These are phyloP conservation scores for Poa pratensis DNA, from an alignment of 176 grass and related monocot genomes.

Conservation along the genomic window DNA sequence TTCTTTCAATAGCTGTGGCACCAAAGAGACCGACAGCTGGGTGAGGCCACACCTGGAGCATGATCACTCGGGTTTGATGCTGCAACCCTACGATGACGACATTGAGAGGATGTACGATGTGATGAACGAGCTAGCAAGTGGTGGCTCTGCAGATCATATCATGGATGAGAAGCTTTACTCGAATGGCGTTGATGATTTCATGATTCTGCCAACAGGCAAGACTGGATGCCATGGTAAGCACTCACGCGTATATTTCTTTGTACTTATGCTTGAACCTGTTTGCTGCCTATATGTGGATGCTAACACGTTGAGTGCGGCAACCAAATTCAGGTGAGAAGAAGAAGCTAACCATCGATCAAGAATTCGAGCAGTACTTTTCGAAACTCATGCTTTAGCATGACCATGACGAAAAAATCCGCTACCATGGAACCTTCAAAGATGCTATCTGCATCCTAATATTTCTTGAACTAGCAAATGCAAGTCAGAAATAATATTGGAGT, in stretches of 20 bases:
- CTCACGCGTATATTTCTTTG: neutral
- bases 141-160: constrained; percentile 29
- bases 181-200: constrained; percentile 52
- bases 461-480: constrained; percentile 15
- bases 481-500: neutral
- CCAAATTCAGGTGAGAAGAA: constrained; percentile 44
- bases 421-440: neutral
- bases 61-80: constrained; percentile 38
- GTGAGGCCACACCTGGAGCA: constrained; percentile 23
- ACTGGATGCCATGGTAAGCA: constrained; percentile 50
- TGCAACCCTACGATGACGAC: constrained; percentile 29
- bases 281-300: constrained; percentile 6
- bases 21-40: constrained; percentile 44
- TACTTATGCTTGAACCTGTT: constrained; percentile 3
- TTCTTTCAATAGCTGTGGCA: constrained; percentile 47
- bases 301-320: constrained; percentile 29
- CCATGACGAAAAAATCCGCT: neutral
- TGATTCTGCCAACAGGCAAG: constrained; percentile 36
- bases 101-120: constrained; percentile 41
- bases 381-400: constrained; percentile 75
- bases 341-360: constrained; percentile 74
- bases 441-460: neutral
- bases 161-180: constrained; percentile 58
- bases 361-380: constrained; percentile 86
- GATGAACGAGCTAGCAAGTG: constrained; percentile 42